Base-by-base conservation (phyloP, 306 rosid species). In the Senna tora region DNA sequence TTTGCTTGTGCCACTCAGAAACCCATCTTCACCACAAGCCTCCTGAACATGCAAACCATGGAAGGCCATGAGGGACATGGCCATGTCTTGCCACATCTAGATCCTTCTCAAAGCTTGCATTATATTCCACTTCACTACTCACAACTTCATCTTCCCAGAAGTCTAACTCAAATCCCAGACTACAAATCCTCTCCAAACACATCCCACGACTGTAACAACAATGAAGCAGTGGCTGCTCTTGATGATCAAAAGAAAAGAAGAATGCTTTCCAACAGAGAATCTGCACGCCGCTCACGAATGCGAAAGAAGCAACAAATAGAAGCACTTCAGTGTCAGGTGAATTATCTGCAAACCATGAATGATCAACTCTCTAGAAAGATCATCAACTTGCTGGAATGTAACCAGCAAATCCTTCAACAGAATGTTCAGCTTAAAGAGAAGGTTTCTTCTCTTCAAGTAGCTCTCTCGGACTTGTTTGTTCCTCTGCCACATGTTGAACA, bases 251-350 rank as follows among this genome's bases (percentile, higher is more conserved):
- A 83, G 77, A 87, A 82, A 82, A 71, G 90, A 73, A 77, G 95
- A 78, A 88, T 88, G 97, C 75, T 85, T 61, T 91, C 95, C n/a
- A 88, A 91, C 73, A 77, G 92, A 80, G 95, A 88, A 84, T 88
- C 95, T 1, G 96, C 96, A 36, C 82, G 90, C 71, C 75, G 92
- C 78, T 86, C 90, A 0, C 47, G 87, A 49, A 83, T 86, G 92
- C 70, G 95, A 73, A 91, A 88, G 80, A 78, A 74, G 75, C 86
- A 82, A 50, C 80, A 78, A 1, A 78, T 78, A 22, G 80, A 78
- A 78, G 58, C 68, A 19, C 74, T 82, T 55, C 80, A 58, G 71
- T 78, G 38, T 65, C 72, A 66, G 0, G 83, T 74, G 0, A 73
- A 78, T 36, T 52, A 70, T 58, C 52, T 78, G 64, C 83, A 78